Percentiles rank a stretch among this genome's conserved stretches.
Evolutionary conservation across 345 rosid species (phyloP).

Genomic region (Gossypium raimondii): DNA sequence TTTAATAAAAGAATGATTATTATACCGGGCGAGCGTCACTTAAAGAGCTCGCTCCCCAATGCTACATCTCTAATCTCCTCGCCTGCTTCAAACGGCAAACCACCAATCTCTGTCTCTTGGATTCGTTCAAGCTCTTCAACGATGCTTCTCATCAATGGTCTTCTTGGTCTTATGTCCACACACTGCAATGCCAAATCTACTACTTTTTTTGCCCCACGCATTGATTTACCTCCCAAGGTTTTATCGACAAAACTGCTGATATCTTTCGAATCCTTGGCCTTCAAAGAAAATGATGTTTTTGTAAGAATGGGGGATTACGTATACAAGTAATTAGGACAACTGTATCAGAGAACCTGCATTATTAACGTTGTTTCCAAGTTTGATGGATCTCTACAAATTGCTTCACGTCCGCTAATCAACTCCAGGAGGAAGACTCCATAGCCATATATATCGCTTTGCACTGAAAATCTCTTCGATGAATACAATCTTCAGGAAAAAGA

Average conservation of each 20-base stretch:
- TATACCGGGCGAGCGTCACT: background rate
- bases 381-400: slow-evolving; percentile 19
- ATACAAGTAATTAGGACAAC: background rate
- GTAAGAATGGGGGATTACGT: background rate
- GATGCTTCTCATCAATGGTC: slow-evolving; percentile 31
- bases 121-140: slow-evolving; percentile 31
- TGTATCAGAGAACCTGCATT: slow-evolving; percentile 26
- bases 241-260: slow-evolving; percentile 22
- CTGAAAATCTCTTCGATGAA: slow-evolving; percentile 19
- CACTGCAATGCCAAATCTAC: slow-evolving; percentile 34
- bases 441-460: slow-evolving; percentile 37
- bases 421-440: slow-evolving; percentile 44
- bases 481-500: slow-evolving; percentile 24
- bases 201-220: slow-evolving; percentile 20
- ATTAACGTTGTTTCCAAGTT: slow-evolving; percentile 22
- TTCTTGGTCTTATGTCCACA: slow-evolving; percentile 20
- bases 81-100: slow-evolving; percentile 19
- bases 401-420: slow-evolving; percentile 35
- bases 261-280: slow-evolving; percentile 22
- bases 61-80: slow-evolving; percentile 31
- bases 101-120: slow-evolving; percentile 27
- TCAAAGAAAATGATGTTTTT: background rate
- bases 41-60: slow-evolving; percentile 41
- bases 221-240: slow-evolving; percentile 14
- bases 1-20: slow-evolving; percentile 20